Evolutionary conservation across 208 protist species (phyloP), one percentile per base, ranked within the genome.

Genomic region (Leishmania aethiopica): DNA sequence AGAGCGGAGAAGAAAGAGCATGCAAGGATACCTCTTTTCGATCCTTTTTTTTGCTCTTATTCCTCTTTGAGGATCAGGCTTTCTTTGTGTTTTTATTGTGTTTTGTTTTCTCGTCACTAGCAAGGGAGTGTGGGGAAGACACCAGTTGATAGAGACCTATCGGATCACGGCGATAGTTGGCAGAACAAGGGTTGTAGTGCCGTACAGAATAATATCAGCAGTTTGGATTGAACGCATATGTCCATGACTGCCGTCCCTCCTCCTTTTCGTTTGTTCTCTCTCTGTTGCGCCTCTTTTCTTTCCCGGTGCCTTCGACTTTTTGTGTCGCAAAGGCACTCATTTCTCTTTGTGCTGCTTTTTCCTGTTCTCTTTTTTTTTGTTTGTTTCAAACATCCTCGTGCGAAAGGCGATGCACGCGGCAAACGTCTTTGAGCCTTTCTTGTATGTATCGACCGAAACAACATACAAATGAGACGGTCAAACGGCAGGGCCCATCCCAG

Each of bases 231-330:
- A 57, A 40, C 13, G 71, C 47, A 22, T 57, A 11, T 57, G 45
- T 57, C n/a, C 47, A 32, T 55, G 2, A 37, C n/a, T 60, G 13
- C 42, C 66, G 55, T 78, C 49, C 67, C 67, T 64, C 73, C 49
- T 51, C 47, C 55, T 86, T 77, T 78, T 76, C 37, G 25, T 77
- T 76, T 76, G 6, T 35, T 78, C 66, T 49, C 32, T 22, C 28
- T 78, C 66, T 66, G 0, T 32, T 22, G 28, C 51, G 19, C 42
- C 67, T 60, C 47, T 49, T 19, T 37, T 37, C 17, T 49, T 70
- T 70, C 2, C 51, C 22, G 17, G 17, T 37, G 5, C 66, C 55
- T 17, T n/a, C 4, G 22, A 71, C 47, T 19, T 42, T 57, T 49
- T 47, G 22, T 19, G 11, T 7, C n/a, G 60, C 8, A 66, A 66